A percentile compares a stretch with the other conserved stretches of the same genome.
phyloP scores from a whole-genome alignment of 345 rosid species.

The Trapa bicornis region DNA sequence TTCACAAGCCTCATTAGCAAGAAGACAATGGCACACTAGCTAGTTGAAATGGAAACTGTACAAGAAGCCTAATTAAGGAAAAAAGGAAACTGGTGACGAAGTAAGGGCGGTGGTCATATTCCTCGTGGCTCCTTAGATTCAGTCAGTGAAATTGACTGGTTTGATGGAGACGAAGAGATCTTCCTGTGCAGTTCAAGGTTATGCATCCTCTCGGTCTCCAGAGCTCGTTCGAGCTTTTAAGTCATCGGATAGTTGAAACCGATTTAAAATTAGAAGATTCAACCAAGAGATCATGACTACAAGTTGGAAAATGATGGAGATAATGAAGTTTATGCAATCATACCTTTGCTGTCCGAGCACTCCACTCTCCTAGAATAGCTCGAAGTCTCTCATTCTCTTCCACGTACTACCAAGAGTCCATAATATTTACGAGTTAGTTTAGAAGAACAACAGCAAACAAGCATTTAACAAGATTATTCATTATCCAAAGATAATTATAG shows the following conservation, averaged over 20 bases:
- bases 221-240: slow-evolving; percentile 69
- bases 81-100: background rate
- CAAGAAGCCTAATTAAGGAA: background rate
- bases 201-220: slow-evolving; percentile 72
- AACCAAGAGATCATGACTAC: background rate
- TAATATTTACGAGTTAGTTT: background rate
- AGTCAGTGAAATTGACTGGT: slow-evolving; percentile 13
- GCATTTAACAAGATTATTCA: background rate
- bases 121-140: slow-evolving; percentile 19
- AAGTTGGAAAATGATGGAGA: background rate
- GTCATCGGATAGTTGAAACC: background rate
- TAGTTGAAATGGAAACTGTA: background rate
- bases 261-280: background rate
- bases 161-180: slow-evolving; percentile 21
- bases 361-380: slow-evolving; percentile 90
- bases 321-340: background rate
- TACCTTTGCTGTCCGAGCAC: slow-evolving; percentile 88
- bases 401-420: slow-evolving; percentile 30
- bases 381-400: slow-evolving; percentile 92
- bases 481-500: background rate
- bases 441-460: background rate
- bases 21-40: background rate
- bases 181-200: slow-evolving; percentile 72
- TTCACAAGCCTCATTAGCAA: background rate
- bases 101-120: slow-evolving; percentile 1